These are phyloP conservation scores for Phytophthora ohioensis DNA, from an alignment of 352 stramenopile species.

Conservation along the genomic window DNA sequence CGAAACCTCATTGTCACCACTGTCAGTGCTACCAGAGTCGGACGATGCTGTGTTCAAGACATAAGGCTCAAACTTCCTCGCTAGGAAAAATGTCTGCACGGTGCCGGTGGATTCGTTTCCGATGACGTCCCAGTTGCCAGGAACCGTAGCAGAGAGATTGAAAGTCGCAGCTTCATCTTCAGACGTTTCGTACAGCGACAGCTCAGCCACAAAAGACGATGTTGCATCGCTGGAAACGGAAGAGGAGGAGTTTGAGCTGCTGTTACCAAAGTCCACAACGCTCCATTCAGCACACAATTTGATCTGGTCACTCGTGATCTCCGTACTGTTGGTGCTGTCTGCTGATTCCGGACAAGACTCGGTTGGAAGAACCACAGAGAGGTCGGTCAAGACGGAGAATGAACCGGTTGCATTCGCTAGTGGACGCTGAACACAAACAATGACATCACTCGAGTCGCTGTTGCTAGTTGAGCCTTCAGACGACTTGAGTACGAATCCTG, in stretches of 20 bases:
- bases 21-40: background rate
- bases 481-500: slow-evolving; percentile 36
- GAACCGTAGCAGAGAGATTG: slow-evolving; percentile 30
- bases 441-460: slow-evolving; percentile 27
- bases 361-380: slow-evolving; percentile 32
- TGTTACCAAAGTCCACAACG: slow-evolving; percentile 26
- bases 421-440: slow-evolving; percentile 43
- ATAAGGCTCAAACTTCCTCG: slow-evolving; percentile 30
- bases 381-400: slow-evolving; percentile 30
- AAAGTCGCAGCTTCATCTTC: slow-evolving; percentile 25
- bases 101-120: slow-evolving; percentile 26
- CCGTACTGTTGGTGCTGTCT: slow-evolving; percentile 22
- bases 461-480: slow-evolving; percentile 18
- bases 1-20: slow-evolving; percentile 25
- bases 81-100: slow-evolving; percentile 34
- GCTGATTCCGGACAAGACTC: slow-evolving; percentile 21
- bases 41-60: slow-evolving; percentile 16
- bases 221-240: slow-evolving; percentile 24
- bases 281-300: slow-evolving; percentile 41
- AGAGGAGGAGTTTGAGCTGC: slow-evolving; percentile 12
- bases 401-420: slow-evolving; percentile 23
- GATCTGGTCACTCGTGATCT: slow-evolving; percentile 34
- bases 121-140: slow-evolving; percentile 37
- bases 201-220: slow-evolving; percentile 39
- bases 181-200: slow-evolving; percentile 37